A percentile compares a stretch with the other conserved stretches of the same genome.
phyloP scores from a whole-genome alignment of 2,329 filamentous ascomycete species.

The Tolypocladium cylindrosporum region DNA sequence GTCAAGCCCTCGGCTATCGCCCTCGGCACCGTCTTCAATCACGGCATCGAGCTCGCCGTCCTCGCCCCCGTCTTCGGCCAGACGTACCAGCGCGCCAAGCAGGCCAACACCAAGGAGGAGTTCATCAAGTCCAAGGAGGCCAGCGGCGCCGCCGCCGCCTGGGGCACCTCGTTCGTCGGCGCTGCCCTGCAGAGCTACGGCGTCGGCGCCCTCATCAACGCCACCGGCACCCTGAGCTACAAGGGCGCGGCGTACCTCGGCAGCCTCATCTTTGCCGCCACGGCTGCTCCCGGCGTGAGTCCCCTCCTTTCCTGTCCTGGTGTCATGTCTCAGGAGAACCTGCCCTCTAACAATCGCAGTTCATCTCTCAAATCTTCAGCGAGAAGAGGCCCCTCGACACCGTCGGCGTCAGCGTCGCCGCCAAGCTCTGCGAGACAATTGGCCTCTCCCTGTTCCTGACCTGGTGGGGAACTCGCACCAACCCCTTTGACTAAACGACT shows the following conservation, averaged over 20 bases:
- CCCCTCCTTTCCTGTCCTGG: neutral
- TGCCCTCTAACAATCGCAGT: conserved; percentile 36
- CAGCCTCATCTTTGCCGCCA: conserved; percentile 82
- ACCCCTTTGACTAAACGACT: conserved; percentile 69
- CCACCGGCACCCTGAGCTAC: conserved; percentile 89
- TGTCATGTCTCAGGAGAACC: neutral
- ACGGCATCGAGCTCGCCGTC: conserved; percentile 79
- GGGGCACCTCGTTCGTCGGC: conserved; percentile 82
- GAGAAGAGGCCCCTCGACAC: conserved; percentile 91
- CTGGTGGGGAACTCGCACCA: conserved; percentile 95
- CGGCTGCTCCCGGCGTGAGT: conserved; percentile 72
- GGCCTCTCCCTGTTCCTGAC: conserved; percentile 87
- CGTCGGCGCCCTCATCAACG: conserved; percentile 84
- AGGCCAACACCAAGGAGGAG: conserved; percentile 90
- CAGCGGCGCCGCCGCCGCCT: conserved; percentile 74
- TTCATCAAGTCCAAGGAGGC: conserved; percentile 92
- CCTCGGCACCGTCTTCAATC: conserved; percentile 91
- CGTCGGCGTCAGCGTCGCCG: conserved; percentile 72
- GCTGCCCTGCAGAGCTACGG: conserved; percentile 85
- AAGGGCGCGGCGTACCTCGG: conserved; percentile 96
- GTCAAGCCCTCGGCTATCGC: conserved; percentile 98
- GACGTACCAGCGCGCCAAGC: conserved; percentile 86
- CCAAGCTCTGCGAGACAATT: conserved; percentile 85
- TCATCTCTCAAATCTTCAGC: conserved; percentile 75
- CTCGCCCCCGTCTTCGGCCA: conserved; percentile 86